Evolutionary conservation across 176 grass and related monocot genomes (phyloP).

Genomic region (Puccinellia tenuiflora): DNA sequence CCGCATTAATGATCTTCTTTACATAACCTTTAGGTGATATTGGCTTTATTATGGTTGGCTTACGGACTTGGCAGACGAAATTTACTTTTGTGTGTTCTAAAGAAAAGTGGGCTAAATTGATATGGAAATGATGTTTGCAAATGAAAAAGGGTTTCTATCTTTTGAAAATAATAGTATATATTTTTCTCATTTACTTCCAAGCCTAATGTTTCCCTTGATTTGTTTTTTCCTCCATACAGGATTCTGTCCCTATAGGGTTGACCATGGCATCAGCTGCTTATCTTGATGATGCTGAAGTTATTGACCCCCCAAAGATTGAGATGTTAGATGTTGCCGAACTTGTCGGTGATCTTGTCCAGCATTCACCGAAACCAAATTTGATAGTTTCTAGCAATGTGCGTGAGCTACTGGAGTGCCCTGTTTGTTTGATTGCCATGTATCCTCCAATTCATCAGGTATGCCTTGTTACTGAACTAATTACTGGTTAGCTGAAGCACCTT

Average conservation of each 20-base stretch:
- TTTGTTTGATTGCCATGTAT: slow-evolving; percentile 96
- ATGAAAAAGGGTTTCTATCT: too few relatives aligned
- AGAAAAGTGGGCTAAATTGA: background rate
- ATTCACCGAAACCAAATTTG: slow-evolving; percentile 75
- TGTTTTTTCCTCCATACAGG: slow-evolving; percentile 4
- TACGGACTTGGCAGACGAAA: background rate
- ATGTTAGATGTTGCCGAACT: slow-evolving; percentile 70
- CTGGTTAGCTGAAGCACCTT: background rate
- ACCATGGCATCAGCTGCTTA: slow-evolving; percentile 64
- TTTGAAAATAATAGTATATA: background rate
- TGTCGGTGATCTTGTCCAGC: slow-evolving; percentile 47
- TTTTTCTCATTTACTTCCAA: background rate
- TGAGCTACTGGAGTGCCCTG: slow-evolving; percentile 89
- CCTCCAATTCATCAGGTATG: slow-evolving; percentile 96
- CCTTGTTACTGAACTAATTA: slow-evolving; percentile 10
- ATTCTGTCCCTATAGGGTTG: slow-evolving; percentile 11
- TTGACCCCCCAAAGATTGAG: slow-evolving; percentile 70
- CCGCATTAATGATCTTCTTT: background rate
- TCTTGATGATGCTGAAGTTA: slow-evolving; percentile 73
- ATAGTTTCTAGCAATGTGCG: slow-evolving; percentile 69
- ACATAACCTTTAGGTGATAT: background rate
- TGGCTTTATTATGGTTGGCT: background rate
- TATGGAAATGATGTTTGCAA: background rate
- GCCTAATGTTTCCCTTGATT: background rate
- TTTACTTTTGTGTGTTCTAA: background rate